These are phyloP conservation scores for Podila minutissima DNA, from an alignment of 192 early-diverging fungal genomes.

Conservation along the genomic window DNA sequence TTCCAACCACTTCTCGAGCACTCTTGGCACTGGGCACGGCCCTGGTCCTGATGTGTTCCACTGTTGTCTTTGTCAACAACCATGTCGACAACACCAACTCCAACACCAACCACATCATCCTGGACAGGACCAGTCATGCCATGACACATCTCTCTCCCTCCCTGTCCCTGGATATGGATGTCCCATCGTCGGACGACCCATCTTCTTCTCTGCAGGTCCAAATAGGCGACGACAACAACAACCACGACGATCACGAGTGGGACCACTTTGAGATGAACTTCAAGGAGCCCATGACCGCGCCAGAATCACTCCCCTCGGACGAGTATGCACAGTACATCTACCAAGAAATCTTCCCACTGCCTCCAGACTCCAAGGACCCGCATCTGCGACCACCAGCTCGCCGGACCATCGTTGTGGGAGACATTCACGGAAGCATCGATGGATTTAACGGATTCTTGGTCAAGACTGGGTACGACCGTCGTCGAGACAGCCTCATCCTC, in stretches of 20 bases:
- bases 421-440: conserved; percentile 70
- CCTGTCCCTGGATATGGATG: neutral
- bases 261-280: neutral
- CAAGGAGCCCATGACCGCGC: conserved; percentile 29
- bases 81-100: neutral
- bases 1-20: neutral
- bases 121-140: no score
- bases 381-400: neutral
- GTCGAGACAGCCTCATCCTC: conserved; percentile 66
- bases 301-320: conserved; percentile 28
- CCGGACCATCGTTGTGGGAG: conserved; percentile 74
- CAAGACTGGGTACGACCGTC: conserved; percentile 43
- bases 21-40: neutral
- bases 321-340: conserved; percentile 46
- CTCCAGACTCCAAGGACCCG: neutral
- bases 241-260: neutral
- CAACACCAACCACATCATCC: neutral
- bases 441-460: conserved; percentile 66
- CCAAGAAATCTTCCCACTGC: conserved; percentile 18
- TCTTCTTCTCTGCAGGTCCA: neutral
- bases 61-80: neutral
- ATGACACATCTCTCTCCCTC: neutral
- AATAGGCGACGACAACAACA: neutral
- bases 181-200: neutral
- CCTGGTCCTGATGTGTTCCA: neutral